These are phyloP conservation scores for Bidens hawaiensis DNA, from an alignment of 140 eudicot species.

Conservation along the genomic window DNA sequence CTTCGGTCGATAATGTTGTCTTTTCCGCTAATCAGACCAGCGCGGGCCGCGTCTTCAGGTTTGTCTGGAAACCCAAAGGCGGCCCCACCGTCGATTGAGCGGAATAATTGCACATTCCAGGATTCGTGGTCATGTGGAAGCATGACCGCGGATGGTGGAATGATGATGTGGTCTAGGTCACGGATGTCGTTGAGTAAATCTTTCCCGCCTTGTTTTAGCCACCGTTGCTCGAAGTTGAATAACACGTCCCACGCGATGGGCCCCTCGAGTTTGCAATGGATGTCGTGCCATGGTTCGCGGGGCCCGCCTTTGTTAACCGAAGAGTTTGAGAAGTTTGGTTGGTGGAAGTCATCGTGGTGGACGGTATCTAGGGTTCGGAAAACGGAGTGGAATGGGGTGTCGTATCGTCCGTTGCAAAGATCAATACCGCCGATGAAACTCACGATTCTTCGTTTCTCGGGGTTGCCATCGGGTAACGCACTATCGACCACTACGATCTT, in stretches of 20 bases:
- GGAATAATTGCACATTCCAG: slow-evolving; percentile 44
- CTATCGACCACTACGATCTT: slow-evolving; percentile 46
- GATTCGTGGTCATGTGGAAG: slow-evolving; percentile 32
- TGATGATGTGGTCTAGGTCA: slow-evolving; percentile 25
- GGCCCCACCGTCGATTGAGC: slow-evolving; percentile 49
- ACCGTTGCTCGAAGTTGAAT: slow-evolving; percentile 42
- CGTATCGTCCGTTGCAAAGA: slow-evolving; percentile 52
- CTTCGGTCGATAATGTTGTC: slow-evolving; percentile 44
- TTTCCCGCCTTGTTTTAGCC: slow-evolving; percentile 43
- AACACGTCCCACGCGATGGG: slow-evolving; percentile 46
- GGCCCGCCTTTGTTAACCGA: slow-evolving; percentile 51
- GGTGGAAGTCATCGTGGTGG: slow-evolving; percentile 54
- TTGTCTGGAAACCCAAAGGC: slow-evolving; percentile 45
- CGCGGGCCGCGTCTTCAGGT: slow-evolving; percentile 43
- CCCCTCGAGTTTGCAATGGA: slow-evolving; percentile 47
- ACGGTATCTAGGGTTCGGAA: slow-evolving; percentile 40
- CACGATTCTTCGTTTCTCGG: slow-evolving; percentile 33
- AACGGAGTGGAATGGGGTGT: slow-evolving; percentile 45
- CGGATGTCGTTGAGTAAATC: slow-evolving; percentile 26
- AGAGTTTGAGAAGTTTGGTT: slow-evolving; percentile 35
- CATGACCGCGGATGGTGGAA: slow-evolving; percentile 42
- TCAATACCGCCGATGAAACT: slow-evolving; percentile 49
- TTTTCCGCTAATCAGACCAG: slow-evolving; percentile 42
- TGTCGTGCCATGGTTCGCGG: slow-evolving; percentile 63
- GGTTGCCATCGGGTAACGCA: slow-evolving; percentile 38